phyloP scores from a whole-genome alignment of 2,329 filamentous ascomycete genomes.

The Penicillium sp. region DNA sequence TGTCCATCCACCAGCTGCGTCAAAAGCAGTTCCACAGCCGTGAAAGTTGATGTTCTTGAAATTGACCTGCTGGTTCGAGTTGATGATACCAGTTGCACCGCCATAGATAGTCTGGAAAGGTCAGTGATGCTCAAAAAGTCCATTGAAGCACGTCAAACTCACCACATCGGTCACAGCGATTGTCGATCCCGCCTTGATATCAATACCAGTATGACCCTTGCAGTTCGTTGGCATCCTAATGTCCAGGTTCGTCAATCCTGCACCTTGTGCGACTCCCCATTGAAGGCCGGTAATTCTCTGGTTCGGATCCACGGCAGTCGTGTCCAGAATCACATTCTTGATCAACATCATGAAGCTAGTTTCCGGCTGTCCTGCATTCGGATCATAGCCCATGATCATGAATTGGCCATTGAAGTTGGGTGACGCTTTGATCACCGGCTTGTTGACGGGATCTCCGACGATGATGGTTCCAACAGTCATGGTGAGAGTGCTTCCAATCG shows the following conservation, averaged over 20 bases:
- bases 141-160: conserved; percentile 1
- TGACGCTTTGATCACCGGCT: conserved; percentile 25
- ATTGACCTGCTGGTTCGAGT: conserved; percentile 30
- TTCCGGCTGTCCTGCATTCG: conserved; percentile 19
- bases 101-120: conserved; percentile 21
- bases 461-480: conserved; percentile 29
- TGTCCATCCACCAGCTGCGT: conserved; percentile 31
- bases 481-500: conserved; percentile 21
- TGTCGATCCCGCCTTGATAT: conserved; percentile 22
- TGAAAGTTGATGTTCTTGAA: conserved; percentile 52
- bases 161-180: conserved; percentile 27
- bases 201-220: conserved; percentile 27
- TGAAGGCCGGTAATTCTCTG: conserved; percentile 26
- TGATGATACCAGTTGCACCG: conserved; percentile 26
- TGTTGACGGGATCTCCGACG: conserved; percentile 29
- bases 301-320: conserved; percentile 17
- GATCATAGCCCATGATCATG: conserved; percentile 27
- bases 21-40: conserved; percentile 52
- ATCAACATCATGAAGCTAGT: conserved; percentile 31
- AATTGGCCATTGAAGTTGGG: conserved; percentile 24
- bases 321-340: conserved; percentile 33
- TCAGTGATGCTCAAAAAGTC: conserved; percentile 5
- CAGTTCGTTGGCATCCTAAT: conserved; percentile 30
- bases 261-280: conserved; percentile 33
- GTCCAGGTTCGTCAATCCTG: conserved; percentile 29